Percentiles rank a stretch among this genome's conserved stretches.
Evolutionary conservation across 352 stramenopile species (phyloP).

Genomic region (Plasmopara muralis): DNA sequence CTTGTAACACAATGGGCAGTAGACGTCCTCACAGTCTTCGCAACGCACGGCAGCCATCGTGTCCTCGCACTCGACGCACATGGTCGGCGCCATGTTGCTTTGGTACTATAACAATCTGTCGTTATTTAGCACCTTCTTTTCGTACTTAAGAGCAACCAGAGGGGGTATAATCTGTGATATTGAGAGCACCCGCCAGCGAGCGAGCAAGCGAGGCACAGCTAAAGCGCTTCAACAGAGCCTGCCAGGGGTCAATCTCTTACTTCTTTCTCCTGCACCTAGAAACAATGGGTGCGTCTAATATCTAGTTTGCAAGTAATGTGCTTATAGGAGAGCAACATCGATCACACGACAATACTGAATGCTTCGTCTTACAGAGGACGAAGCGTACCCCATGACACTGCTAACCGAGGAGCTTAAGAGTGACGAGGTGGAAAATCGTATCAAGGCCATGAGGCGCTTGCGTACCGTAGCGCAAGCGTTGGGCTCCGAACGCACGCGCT

Average conservation of each 20-base stretch:
- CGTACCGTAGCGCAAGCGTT: constrained; percentile 89
- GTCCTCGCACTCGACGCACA: constrained; percentile 85
- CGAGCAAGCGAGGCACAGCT: constrained; percentile 8
- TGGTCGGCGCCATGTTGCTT: constrained; percentile 20
- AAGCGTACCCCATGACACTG: constrained; percentile 85
- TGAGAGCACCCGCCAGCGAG: no score
- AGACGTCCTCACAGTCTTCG: constrained; percentile 59
- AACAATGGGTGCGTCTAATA: constrained; percentile 14
- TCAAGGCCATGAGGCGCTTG: constrained; percentile 92
- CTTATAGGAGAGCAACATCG: background rate
- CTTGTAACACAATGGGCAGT: constrained; percentile 72
- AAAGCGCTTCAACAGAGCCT: constrained; percentile 2
- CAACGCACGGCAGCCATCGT: constrained; percentile 62
- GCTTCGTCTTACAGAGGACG: constrained; percentile 43
- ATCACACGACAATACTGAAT: constrained; percentile 5
- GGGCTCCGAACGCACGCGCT: constrained; percentile 70
- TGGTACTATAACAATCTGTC: background rate
- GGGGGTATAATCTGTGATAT: background rate
- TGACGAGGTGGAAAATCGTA: constrained; percentile 88
- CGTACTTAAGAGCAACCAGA: constrained; percentile 9
- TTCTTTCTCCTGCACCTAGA: no score
- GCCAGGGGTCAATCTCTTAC: no score
- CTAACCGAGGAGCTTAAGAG: constrained; percentile 89
- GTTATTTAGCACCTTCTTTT: background rate
- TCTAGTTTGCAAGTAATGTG: constrained; percentile 1